Evolutionary conservation across 371 early-diverging fungal genomes (phyloP).

Genomic region (Mucor saturninus): DNA sequence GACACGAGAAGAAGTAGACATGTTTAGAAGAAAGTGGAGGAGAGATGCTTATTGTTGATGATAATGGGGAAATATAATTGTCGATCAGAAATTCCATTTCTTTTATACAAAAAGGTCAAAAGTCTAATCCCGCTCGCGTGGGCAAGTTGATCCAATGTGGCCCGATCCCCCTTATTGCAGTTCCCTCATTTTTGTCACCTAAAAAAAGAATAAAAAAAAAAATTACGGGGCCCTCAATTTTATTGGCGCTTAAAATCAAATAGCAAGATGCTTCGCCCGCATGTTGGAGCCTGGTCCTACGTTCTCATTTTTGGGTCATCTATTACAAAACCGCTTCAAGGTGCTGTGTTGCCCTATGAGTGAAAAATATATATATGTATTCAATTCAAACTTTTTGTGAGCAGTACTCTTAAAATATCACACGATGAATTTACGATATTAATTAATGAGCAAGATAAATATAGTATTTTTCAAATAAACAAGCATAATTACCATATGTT

Average conservation of each 20-base stretch:
- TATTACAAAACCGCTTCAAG: too few relatives aligned
- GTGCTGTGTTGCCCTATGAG: too few relatives aligned
- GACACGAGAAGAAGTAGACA: conserved; percentile 16
- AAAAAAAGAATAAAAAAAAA: conserved; percentile 3
- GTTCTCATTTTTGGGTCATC: not conserved
- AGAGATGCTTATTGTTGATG: conserved; percentile 3
- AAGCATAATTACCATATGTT: too few relatives aligned
- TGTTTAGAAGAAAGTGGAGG: not conserved
- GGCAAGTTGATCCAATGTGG: not conserved
- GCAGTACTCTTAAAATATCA: too few relatives aligned
- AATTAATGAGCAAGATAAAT: too few relatives aligned
- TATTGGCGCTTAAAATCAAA: conserved; percentile 11
- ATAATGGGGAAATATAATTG: conserved; percentile 1
- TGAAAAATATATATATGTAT: too few relatives aligned
- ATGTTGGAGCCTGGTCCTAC: not conserved
- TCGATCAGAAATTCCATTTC: conserved; percentile 1
- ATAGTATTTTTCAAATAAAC: too few relatives aligned
- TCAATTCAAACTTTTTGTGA: too few relatives aligned
- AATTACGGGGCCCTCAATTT: conserved; percentile 12
- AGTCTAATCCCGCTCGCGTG: conserved; percentile 20
- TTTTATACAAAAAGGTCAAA: conserved; percentile 11
- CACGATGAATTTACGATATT: too few relatives aligned
- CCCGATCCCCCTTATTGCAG: conserved; percentile 5
- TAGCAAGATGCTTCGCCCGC: not conserved
- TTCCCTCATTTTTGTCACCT: conserved; percentile 7